phyloP scores from a whole-genome alignment of 164 flowering plant genomes.

The Annona squamosa region DNA sequence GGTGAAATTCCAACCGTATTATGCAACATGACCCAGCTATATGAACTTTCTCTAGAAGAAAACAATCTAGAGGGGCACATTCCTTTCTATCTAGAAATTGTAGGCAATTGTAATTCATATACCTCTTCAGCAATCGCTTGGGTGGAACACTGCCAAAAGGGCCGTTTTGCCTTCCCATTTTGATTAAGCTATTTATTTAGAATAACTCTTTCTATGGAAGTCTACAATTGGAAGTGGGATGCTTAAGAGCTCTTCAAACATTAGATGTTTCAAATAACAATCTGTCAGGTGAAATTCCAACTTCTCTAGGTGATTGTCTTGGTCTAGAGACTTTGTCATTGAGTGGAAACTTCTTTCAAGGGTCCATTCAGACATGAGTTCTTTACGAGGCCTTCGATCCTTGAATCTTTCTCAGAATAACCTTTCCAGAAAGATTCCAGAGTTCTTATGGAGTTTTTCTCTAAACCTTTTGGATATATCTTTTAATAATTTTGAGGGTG shows the following conservation, averaged over 20 bases:
- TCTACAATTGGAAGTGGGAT: constrained; percentile 13
- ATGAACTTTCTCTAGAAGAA: not conserved
- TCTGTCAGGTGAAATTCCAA: constrained; percentile 13
- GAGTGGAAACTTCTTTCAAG: not conserved
- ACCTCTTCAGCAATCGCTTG: constrained; percentile 10
- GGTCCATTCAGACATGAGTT: not conserved
- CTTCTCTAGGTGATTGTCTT: constrained; percentile 13
- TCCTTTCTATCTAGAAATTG: constrained; percentile 8
- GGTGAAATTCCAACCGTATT: not conserved
- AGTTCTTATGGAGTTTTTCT: not conserved
- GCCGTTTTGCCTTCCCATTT: constrained; percentile 1
- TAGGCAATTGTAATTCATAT: not conserved
- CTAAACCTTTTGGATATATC: not conserved
- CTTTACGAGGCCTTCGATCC: not conserved
- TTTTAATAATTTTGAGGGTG: not conserved
- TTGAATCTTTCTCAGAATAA: not conserved
- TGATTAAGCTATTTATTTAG: constrained; percentile 4
- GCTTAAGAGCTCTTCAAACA: not conserved
- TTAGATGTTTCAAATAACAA: constrained; percentile 15
- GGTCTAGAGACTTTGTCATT: constrained; percentile 1
- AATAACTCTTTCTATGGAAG: constrained; percentile 16
- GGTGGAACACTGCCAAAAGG: constrained; percentile 11
- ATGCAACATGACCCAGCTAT: constrained; percentile 3
- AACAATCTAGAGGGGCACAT: constrained; percentile 6
- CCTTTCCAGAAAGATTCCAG: not conserved